phyloP scores from a whole-genome alignment of 805 yeast genomes.

The Lipomyces spencermartinsiae region DNA sequence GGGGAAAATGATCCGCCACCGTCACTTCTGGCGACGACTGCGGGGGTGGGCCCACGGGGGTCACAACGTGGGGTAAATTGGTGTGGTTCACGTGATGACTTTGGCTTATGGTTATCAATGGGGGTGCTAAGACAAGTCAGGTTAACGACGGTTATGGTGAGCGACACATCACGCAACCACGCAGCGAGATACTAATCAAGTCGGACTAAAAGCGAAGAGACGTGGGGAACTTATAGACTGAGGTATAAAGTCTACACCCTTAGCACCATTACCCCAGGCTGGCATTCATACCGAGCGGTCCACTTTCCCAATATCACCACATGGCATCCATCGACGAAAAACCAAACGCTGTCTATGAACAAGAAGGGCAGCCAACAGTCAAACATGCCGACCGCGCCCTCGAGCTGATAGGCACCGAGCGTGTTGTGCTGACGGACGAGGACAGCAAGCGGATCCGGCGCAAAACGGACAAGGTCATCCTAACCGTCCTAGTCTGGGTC shows the following conservation, averaged over 20 bases:
- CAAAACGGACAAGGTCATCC: conserved; percentile 9
- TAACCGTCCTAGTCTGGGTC: conserved; percentile 4
- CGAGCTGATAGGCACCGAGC: neutral
- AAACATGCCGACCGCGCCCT: conserved; percentile 2
- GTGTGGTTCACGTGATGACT: neutral
- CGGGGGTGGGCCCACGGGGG: neutral
- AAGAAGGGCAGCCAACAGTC: conserved; percentile 1
- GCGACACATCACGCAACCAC: neutral
- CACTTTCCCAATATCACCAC: neutral
- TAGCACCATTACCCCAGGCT: neutral
- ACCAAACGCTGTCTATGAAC: neutral
- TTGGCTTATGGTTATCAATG: too few species aligned
- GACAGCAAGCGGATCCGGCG: conserved; percentile 4
- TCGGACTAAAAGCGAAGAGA: neutral
- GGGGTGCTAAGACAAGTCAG: neutral
- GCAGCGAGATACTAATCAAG: neutral
- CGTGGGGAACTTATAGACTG: neutral
- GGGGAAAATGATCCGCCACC: neutral
- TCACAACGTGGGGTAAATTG: neutral
- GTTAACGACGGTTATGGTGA: neutral
- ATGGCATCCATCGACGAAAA: conserved; percentile 7
- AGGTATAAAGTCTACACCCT: neutral
- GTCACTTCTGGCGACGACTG: too few species aligned
- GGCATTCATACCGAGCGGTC: neutral
- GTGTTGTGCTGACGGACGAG: conserved; percentile 5